Evolutionary conservation across 164 flowering plant species (phyloP), one percentile per base, ranked within the genome.

Genomic region (Magnolia officinalis): DNA sequence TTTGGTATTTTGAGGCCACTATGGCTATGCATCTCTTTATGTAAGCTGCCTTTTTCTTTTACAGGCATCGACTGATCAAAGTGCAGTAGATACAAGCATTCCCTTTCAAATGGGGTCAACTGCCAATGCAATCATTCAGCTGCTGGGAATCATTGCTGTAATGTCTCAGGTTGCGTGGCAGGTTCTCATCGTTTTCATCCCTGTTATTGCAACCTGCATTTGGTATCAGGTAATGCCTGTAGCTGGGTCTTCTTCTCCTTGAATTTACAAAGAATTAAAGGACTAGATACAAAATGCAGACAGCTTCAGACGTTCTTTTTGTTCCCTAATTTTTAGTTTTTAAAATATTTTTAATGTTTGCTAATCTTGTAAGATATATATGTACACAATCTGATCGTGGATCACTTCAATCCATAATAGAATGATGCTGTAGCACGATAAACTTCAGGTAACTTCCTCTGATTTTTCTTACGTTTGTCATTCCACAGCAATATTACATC

Each of bases 21-120:
- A 10, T 55, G 13, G 24, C 13, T 31, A 26, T 18, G 1, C 37
- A 11, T 63, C 4, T 31, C 13, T 3, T 49, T 23, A 13, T 50
- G 51, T 67, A 10, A 65, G 55, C 59, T 74, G 20, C 37, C 59
- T 45, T 24, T 51, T 19, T 72, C 45, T 64, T 26, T 77, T 75
- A n/a, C 79, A 96, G 99, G 99, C 92, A 74, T 94, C 99, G 51
- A 90, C 95, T 8, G 99, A 96, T 85, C 99, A 94, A 86, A 90
- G 89, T 82, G 88, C 90, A 8, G 89, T 91, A 63, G 99, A 96
- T 80, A 6, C 85, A 80, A 68, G 49, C 75, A 84, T 96, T 68
- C 83, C 91, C 2, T 75, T 0, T 80, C 82, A 76, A 82, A 76
- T 90, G 70, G 90, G 83, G 19, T 1, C 73, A 2, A 74, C 86